A percentile compares a stretch with the other conserved stretches of the same genome.
Conservation (phyloP, 257 asterid genomes). For the Primulina huaijiensis region DNA sequence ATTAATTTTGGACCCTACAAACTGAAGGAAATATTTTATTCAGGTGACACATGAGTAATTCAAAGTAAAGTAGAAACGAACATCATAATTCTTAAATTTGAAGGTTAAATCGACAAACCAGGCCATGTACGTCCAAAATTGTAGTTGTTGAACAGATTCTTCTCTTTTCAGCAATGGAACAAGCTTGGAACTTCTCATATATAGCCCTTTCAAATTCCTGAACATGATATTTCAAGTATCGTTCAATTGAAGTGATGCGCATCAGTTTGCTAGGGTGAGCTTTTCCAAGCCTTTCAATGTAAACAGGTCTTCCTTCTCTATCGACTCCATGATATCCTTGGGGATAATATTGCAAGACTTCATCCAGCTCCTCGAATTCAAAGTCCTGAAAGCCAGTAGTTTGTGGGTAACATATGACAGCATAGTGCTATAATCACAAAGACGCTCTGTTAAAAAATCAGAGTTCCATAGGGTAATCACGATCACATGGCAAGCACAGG, state of each 20-base stretch:
- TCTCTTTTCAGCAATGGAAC: slow-evolving; percentile 83
- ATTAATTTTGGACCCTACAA: not conserved
- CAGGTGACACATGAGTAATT: slow-evolving; percentile 7
- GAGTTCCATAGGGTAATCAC: not conserved
- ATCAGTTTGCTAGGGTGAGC: slow-evolving; percentile 79
- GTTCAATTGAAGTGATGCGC: slow-evolving; percentile 71
- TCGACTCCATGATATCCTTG: slow-evolving; percentile 99
- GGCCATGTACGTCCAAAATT: slow-evolving; percentile 90
- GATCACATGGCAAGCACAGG: slow-evolving; percentile 15
- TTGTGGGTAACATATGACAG: slow-evolving; percentile 12
- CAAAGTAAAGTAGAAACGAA: not conserved
- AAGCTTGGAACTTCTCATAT: slow-evolving; percentile 83
- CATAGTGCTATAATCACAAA: not conserved
- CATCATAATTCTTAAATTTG: not conserved
- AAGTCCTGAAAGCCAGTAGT: slow-evolving; percentile 61
- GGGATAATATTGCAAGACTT: slow-evolving; percentile 87
- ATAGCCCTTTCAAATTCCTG: slow-evolving; percentile 89
- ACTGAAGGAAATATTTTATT: slow-evolving; percentile 15
- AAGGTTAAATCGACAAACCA: slow-evolving; percentile 51
- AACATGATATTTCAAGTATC: slow-evolving; percentile 84
- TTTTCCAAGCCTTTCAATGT: slow-evolving; percentile 92
- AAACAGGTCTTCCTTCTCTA: slow-evolving; percentile 93
- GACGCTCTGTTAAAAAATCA: not conserved
- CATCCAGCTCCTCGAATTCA: slow-evolving; percentile 73
- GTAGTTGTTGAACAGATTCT: slow-evolving; percentile 79